Base-by-base conservation (phyloP, 768 basidiomycete species). In the Candolleomyces eurysporus region DNA sequence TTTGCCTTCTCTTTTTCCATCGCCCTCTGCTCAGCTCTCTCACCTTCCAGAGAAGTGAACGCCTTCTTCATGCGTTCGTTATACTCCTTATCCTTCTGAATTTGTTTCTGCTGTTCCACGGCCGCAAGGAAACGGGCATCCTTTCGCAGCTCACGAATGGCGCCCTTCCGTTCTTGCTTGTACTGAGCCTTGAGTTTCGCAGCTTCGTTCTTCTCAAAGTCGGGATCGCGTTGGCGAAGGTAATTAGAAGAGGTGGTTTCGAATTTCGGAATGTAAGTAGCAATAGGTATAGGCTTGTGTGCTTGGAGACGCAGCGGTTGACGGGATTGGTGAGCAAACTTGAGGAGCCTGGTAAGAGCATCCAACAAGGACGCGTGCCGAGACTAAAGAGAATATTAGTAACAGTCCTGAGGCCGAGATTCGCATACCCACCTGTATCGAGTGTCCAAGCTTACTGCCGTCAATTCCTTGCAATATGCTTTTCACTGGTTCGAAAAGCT, bases 111-210 rank as follows among this genome's bases (percentile, higher is more conserved):
- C 69, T 92, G 88, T 67, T 94, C 88, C 70, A 96, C 94, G 31
- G 80, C 81, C 10, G 96, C 94, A 75, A 99, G 79, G 85, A 98
- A 99, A 65, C 85, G 83, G 63, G 94, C 89, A 71, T 99, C 97
- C 79, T 98, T 98, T 63, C 97, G 86, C 57, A 99, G 79, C 71
- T 99, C 97, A 50, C 96, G 82, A 63, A 99, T 94, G 5, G 97
- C 97, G 48, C 97, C 96, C 80, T 98, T 98, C 70, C 85, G 80
- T 79, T 98, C 97, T 76, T 98, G 90, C 77, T 96, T 96, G 79
- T 94, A 90, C 71, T 95, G 86, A 45, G 85, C 83, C 59, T 91
- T 89, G 68, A 99, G 75, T 73, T 98, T 98, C 60, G 88, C 76
- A 0, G 87, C 85, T 65, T 91, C 92, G 70, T 93, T 94, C 45